Base-by-base conservation (phyloP, 176 grass and related monocot genomes). In the Stipa capillata region DNA sequence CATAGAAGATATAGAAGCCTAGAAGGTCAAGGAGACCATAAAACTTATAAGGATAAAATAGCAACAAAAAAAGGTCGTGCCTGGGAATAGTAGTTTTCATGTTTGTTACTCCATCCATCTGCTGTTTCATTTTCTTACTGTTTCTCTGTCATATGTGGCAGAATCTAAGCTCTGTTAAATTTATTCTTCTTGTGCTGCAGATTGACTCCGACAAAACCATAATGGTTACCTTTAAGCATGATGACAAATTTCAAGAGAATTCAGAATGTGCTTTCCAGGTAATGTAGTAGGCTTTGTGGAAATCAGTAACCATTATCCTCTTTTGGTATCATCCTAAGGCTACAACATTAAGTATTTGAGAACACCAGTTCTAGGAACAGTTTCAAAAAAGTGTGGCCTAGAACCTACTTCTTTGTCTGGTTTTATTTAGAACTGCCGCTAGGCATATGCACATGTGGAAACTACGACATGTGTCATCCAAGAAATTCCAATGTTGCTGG, bases 221-320 rank as follows among this genome's bases (percentile, higher is more conserved):
- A 86, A 93, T 97, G 93, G 90, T 97, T 21, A 90, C 93, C 43
- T 97, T 93, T 64, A 92, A 93, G 76, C 90, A 97, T 54, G 87
- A 97, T 45, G 93, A 97, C 76, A 97, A 97, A 66, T 88, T 97
- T 49, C 93, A 97, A 81, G 93, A 97, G 70, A 86, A 86, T 54
- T 79, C 85, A 77, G 93, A 97, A 88, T 97, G 93, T 51, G 82
- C 58, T 44, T 97, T 97, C 74, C 91, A 93, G 91, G 91, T 93
- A 90, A 43, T 60, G 18, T 49, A 10, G 39, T 40, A 4, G 18
- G 17, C 23, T 63, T 36, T 5, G 8, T 53, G 12, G 1, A 33
- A 27, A 21, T 41, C 8, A 35, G 20, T 72, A 54, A 13, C 20
- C 33, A 39, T 40, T 34, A 12, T 40, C 7, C 23, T 33, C 27